These are phyloP conservation scores for Sugiyamaella floridensis DNA, from an alignment of 805 yeast species.

Conservation along the genomic window DNA sequence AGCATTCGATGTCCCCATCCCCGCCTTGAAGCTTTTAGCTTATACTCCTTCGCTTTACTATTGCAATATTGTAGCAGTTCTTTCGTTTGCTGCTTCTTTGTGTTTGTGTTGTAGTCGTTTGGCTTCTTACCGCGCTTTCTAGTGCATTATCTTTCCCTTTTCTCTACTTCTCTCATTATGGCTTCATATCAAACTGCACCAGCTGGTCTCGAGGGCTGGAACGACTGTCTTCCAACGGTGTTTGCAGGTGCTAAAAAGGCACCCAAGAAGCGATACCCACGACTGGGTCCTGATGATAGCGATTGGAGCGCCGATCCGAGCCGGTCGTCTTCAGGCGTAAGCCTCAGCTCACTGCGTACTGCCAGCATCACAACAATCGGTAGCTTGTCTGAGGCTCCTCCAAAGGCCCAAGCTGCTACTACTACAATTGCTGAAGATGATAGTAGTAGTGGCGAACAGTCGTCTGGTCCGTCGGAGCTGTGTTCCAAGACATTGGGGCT, in stretches of 20 bases:
- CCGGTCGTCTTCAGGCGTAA: not conserved
- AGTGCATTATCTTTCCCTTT: too few relatives aligned
- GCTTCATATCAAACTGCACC: not conserved
- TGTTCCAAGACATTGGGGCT: not conserved
- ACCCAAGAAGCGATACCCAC: not conserved
- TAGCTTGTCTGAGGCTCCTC: not conserved
- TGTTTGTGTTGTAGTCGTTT: too few relatives aligned
- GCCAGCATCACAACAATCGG: not conserved
- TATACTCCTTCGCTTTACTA: too few relatives aligned
- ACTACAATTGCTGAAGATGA: not conserved
- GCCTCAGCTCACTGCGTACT: slow-evolving; percentile 10
- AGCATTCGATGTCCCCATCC: too few relatives aligned
- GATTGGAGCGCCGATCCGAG: not conserved
- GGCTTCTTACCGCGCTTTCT: too few relatives aligned
- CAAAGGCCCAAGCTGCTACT: not conserved
- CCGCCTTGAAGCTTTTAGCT: too few relatives aligned
- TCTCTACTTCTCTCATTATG: not conserved
- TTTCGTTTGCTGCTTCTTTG: too few relatives aligned
- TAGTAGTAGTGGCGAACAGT: not conserved
- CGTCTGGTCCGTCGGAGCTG: not conserved
- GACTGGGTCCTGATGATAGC: not conserved
- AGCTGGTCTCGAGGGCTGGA: slow-evolving; percentile 42
- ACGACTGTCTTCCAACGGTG: slow-evolving; percentile 47
- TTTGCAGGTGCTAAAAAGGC: slow-evolving; percentile 8
- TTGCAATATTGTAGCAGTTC: too few relatives aligned